Conservation (phyloP, 2,329 filamentous ascomycete species). For the Simplicillium aogashimaense region DNA sequence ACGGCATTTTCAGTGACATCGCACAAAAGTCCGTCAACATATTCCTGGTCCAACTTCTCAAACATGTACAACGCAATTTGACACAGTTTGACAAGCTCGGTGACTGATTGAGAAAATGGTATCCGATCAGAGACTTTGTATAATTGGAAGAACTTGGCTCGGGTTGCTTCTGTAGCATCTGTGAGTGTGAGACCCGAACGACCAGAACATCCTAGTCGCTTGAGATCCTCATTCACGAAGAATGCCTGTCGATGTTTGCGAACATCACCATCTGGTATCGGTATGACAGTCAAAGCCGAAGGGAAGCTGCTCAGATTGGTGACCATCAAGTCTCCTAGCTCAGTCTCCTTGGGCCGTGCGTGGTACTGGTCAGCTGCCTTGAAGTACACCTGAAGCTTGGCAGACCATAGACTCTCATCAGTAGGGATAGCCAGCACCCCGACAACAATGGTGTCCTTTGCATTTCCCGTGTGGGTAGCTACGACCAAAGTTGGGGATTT, state of each 20-base stretch:
- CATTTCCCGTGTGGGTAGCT: conserved; percentile 84
- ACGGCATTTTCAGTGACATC: conserved; percentile 87
- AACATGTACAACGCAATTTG: conserved; percentile 85
- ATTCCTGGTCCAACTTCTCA: conserved; percentile 76
- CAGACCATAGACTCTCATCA: conserved; percentile 72
- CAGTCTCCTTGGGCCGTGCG: conserved; percentile 72
- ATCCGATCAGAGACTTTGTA: conserved; percentile 83
- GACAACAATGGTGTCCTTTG: conserved; percentile 66
- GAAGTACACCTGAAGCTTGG: conserved; percentile 72
- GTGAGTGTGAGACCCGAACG: conserved; percentile 75
- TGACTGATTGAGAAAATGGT: conserved; percentile 65
- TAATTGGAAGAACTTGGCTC: conserved; percentile 84
- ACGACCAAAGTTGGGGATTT: conserved; percentile 85
- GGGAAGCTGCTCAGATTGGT: conserved; percentile 91
- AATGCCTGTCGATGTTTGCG: conserved; percentile 72
- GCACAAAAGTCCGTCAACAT: conserved; percentile 85
- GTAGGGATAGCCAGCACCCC: conserved; percentile 74
- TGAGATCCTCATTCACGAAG: conserved; percentile 89
- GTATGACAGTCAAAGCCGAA: conserved; percentile 83
- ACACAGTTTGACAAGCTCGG: conserved; percentile 84
- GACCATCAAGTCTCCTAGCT: conserved; percentile 78
- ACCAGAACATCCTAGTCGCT: conserved; percentile 84
- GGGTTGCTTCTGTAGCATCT: conserved; percentile 68
- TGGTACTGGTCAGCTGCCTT: conserved; percentile 77
- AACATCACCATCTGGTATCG: conserved; percentile 78